Evolutionary conservation across 208 protist genomes (phyloP).

Genomic region (Zelonia costaricensis): DNA sequence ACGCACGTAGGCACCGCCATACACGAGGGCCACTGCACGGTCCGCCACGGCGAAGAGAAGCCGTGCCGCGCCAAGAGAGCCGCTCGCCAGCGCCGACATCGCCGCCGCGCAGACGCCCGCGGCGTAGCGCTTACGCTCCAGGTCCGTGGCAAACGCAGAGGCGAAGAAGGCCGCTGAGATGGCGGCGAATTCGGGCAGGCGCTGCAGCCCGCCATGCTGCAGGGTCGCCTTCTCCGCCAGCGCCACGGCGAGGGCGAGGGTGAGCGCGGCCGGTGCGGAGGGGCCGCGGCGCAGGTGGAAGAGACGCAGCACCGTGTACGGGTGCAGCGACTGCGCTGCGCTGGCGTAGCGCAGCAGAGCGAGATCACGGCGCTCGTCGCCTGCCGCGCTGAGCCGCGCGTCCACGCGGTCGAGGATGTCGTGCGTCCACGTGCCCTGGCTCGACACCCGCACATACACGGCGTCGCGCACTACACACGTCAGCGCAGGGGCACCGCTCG

Average conservation of each 20-base stretch:
- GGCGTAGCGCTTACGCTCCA: conserved; percentile 44
- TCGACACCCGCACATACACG: conserved; percentile 24
- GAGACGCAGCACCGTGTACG: conserved; percentile 51
- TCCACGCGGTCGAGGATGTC: conserved; percentile 16
- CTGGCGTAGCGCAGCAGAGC: conserved; percentile 52
- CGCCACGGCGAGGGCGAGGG: conserved; percentile 36
- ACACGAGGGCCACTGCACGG: conserved; percentile 36
- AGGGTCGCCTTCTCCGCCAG: conserved; percentile 50
- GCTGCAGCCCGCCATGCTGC: conserved; percentile 42
- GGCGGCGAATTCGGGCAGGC: conserved; percentile 20
- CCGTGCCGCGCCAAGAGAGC: conserved; percentile 50
- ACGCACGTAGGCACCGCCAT: conserved; percentile 20
- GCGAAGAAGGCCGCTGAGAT: conserved; percentile 27
- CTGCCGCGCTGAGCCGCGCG: conserved; percentile 2
- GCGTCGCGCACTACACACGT: conserved; percentile 24
- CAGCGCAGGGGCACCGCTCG: neutral
- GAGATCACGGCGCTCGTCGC: conserved; percentile 13
- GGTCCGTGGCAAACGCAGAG: neutral
- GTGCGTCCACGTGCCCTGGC: conserved; percentile 1
- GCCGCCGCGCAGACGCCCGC: conserved; percentile 42
- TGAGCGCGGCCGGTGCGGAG: conserved; percentile 9
- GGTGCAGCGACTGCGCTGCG: conserved; percentile 69
- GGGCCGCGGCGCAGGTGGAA: conserved; percentile 12
- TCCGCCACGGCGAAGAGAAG: conserved; percentile 65
- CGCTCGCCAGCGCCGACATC: conserved; percentile 49